Evolutionary conservation across 2,329 filamentous ascomycete genomes (phyloP), one percentile per base, ranked within the genome.

Genomic region (Pseudogymnoascus destructans): DNA sequence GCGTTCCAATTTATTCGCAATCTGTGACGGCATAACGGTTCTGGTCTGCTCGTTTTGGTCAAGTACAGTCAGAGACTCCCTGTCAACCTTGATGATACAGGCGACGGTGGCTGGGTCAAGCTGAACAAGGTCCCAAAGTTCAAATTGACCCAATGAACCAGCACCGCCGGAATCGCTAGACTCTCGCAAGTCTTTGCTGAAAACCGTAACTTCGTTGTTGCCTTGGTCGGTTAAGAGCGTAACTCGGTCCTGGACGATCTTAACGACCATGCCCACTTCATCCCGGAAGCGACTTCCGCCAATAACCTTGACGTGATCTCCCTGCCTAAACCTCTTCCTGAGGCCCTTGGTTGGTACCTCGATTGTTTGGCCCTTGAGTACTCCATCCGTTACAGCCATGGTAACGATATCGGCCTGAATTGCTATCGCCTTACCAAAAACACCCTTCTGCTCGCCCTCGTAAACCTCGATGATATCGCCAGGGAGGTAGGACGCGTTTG

Each of bases 271-370:
- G 72, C 93, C 93, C 46, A 97, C 87, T 73, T 98, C 93, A 66
- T 96, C 93, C 58, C 88, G 84, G 71, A 91, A 97, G 66, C 89
- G 87, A 74, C 91, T 95, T 36, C 91, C 92, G 58, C 93, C 92
- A 69, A 96, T 95, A 64, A 98, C 93, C 75, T 97, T 97, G 75
- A 98, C 93, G 69, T 98, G 93, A 67, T 98, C 93, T 76, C 93
- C 93, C 62, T 91, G 80, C 63, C 81, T 84, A 79, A 98, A 98
- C 27, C 89, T 82, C 73, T 98, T 98, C 59, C 93, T 87, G 23
- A 98, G 78, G 46, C 89, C 88, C 72, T 93, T 95, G 62, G 90
- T 86, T 1, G 93, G 93, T 9, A 95, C 91, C 69, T 97, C 92
- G 49, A 98, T 93, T 4, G 80, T 84, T 69, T 95, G 87, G 8